These are phyloP conservation scores for Leccinellum rugosiceps DNA, from an alignment of 768 basidiomycete genomes.

Conservation along the genomic window DNA sequence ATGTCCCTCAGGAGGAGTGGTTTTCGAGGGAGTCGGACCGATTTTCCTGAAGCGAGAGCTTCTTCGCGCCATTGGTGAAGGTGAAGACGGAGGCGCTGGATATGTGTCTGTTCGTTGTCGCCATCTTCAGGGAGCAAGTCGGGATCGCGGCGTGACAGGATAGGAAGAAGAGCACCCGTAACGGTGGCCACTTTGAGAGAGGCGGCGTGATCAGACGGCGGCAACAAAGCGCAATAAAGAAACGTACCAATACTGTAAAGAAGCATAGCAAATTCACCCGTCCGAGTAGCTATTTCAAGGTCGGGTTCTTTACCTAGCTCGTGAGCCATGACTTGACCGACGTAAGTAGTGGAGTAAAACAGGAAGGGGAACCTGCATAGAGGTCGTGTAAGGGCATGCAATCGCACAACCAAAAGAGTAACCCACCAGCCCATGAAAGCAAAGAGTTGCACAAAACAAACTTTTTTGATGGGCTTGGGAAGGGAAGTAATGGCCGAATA, in stretches of 20 bases:
- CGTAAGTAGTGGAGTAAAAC: constrained; percentile 91
- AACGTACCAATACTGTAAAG: constrained; percentile 79
- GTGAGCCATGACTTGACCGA: constrained; percentile 91
- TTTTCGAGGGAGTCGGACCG: constrained; percentile 78
- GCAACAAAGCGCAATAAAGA: neutral
- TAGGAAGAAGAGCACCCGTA: constrained; percentile 79
- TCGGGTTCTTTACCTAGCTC: constrained; percentile 74
- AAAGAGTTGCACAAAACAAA: constrained; percentile 91
- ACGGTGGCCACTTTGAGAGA: constrained; percentile 67
- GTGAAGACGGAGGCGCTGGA: constrained; percentile 62
- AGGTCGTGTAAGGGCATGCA: neutral
- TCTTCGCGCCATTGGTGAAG: constrained; percentile 85
- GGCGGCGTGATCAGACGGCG: neutral
- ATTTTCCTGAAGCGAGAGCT: constrained; percentile 69
- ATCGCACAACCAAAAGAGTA: neutral
- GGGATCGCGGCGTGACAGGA: constrained; percentile 77
- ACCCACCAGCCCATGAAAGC: constrained; percentile 95
- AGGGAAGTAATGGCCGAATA: constrained; percentile 67
- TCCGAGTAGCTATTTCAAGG: constrained; percentile 77
- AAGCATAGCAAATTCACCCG: constrained; percentile 85
- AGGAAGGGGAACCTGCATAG: constrained; percentile 84
- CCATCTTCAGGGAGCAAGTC: constrained; percentile 70
- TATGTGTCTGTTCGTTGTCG: constrained; percentile 70
- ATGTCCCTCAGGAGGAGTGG: constrained; percentile 91
- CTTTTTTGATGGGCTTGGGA: constrained; percentile 80